Base-by-base conservation (phyloP, 306 rosid genomes). In the Hippophae rhamnoides region DNA sequence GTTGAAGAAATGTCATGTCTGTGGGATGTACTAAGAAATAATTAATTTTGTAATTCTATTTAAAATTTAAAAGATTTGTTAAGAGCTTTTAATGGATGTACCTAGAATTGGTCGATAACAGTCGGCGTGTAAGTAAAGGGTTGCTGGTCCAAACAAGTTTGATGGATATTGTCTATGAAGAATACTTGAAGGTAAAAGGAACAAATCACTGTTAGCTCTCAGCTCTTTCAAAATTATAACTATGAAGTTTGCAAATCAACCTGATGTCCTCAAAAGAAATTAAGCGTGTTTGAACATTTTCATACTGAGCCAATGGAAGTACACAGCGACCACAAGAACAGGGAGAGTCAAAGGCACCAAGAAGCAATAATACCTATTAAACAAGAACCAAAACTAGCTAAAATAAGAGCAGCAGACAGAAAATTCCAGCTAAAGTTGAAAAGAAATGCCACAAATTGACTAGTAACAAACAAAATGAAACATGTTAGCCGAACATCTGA, bases 281-380 rank as follows among this genome's bases (percentile, higher is more conserved):
- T 73, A 90, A 25, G 97, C 95, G 58, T 90, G 90, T 64, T 90
- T 87, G 80, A 90, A 90, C 76, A 90, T 44, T 69, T 90, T 90
- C 95, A 90, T 84, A 80, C 84, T 74, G 58, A 90, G 94, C 97
- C 97, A 84, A 67, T 82, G 94, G 56, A 82, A 84, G 70, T 87
- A 90, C 14, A 82, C 87, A 59, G 90, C 77, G 48, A 84, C 87
- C 63, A 87, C 58, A 31, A 87, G 79, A 38, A 84, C 82, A 41
- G 95, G 95, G 8, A 87, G 77, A 47, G 85, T 90, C 86, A 87
- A 71, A 13, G 97, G 97, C 82, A 84, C 81, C 58, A 90, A 74
- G 79, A 90, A 80, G 86, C 92, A 87, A 57, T 87, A 81, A 60
- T 90, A 83, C 88, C 97, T 84, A 56, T 18, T 9, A 12, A 52